phyloP scores from a whole-genome alignment of 2,329 filamentous ascomycete species.

The Colletotrichum noveboracense region DNA sequence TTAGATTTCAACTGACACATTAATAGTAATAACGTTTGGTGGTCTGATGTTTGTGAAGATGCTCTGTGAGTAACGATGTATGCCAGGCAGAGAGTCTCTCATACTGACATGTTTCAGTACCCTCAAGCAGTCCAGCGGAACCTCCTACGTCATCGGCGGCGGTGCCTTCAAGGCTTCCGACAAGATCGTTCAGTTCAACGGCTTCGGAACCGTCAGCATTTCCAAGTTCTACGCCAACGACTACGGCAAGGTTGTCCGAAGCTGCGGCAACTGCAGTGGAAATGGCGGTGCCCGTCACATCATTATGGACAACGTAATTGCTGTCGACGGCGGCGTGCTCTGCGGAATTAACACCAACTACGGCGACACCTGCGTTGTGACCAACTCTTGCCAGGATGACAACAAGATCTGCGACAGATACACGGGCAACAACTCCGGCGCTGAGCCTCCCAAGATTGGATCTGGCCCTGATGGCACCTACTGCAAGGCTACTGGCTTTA shows the following conservation, averaged over 20 bases:
- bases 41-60: slow-evolving; percentile 40
- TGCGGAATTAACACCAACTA: slow-evolving; percentile 59
- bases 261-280: slow-evolving; percentile 53
- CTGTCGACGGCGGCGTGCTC: slow-evolving; percentile 43
- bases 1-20: background rate
- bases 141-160: slow-evolving; percentile 46
- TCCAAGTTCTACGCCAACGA: slow-evolving; percentile 49
- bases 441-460: slow-evolving; percentile 41
- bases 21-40: slow-evolving; percentile 32
- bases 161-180: slow-evolving; percentile 45
- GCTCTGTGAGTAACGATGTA: slow-evolving; percentile 20
- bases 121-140: slow-evolving; percentile 42
- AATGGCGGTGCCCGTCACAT: slow-evolving; percentile 45
- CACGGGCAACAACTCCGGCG: slow-evolving; percentile 38
- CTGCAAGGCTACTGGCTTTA: slow-evolving; percentile 29
- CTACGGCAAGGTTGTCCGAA: slow-evolving; percentile 56
- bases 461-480: slow-evolving; percentile 40
- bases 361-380: slow-evolving; percentile 49
- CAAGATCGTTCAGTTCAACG: slow-evolving; percentile 49
- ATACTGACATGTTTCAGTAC: slow-evolving; percentile 22
- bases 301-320: slow-evolving; percentile 47
- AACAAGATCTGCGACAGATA: slow-evolving; percentile 38
- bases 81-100: fast-evolving
- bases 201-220: slow-evolving; percentile 41
- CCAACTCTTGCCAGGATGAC: slow-evolving; percentile 39